Base-by-base conservation (phyloP, 306 rosid genomes). In the Benincasa hispida region DNA sequence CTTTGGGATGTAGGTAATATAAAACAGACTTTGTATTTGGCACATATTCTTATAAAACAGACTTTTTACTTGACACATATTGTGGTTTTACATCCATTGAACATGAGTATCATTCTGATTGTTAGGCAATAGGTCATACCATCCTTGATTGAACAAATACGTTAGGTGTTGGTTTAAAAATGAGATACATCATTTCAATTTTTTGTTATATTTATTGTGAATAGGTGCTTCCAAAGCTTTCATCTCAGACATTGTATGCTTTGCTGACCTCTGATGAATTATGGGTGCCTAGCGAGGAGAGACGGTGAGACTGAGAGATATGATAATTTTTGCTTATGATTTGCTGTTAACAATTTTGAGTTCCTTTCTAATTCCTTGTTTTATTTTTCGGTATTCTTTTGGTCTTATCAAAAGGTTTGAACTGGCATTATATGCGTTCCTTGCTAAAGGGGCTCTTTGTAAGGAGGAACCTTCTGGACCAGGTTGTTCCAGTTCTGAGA, bases 191-290 rank as follows among this genome's bases (percentile, higher is more conserved):
- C 11, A 39, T 45, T 10, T 10, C 1, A 10, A 47, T 6, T 42
- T 54, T 78, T 66, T 63, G 55, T 75, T 48, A 35, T 32, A 18
- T 47, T 54, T 76, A 10, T 65, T 69, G 25, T 74, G 70, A 22
- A 60, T 84, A 94, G 99, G 97, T 92, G 85, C 93, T 92, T 82
- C 91, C 97, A 47, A 94, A 90, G 83, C 96, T 94, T 88, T 94
- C 97, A 10, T 83, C 95, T 74, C 97, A 89, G 81, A 94, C 99
- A 41, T 84, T 91, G 81, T 89, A 92, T 89, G 87, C 91, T 58
- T 83, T 94, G 80, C 84, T 94, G 81, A 92, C 97, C 80, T 87
- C 92, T 47, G 86, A 92, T 77, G 91, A 94, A 77, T 85, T 94
- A 77, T 94, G 99, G 99, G 89, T 92, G 69, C 85, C 87, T 51